These are phyloP conservation scores for Phytophthora rubi DNA, from an alignment of 352 stramenopile genomes.

Conservation along the genomic window DNA sequence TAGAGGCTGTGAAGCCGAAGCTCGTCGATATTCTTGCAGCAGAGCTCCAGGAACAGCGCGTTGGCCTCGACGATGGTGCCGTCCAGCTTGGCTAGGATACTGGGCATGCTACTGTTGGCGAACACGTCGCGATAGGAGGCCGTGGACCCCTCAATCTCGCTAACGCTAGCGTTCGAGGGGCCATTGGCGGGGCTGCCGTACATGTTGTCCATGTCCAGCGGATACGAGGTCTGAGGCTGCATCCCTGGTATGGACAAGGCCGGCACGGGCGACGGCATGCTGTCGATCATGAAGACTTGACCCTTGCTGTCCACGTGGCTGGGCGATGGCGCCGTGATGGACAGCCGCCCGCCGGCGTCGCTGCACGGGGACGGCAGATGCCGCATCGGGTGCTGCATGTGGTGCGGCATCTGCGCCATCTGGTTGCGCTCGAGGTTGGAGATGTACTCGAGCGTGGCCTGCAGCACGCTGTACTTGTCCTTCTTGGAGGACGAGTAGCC, in stretches of 20 bases:
- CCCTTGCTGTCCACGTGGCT: conserved; percentile 42
- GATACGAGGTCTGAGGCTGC: conserved; percentile 54
- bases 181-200: conserved; percentile 25
- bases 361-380: conserved; percentile 44
- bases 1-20: conserved; percentile 80
- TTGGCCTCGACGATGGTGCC: conserved; percentile 85
- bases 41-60: conserved; percentile 76
- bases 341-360: conserved; percentile 40
- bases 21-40: conserved; percentile 83
- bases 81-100: conserved; percentile 76
- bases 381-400: conserved; percentile 34
- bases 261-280: conserved; percentile 74
- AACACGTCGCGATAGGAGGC: conserved; percentile 82
- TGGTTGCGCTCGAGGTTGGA: conserved; percentile 75
- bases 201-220: conserved; percentile 68
- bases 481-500: conserved; percentile 84
- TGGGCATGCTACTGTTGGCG: conserved; percentile 79
- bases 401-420: conserved; percentile 32
- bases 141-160: conserved; percentile 66
- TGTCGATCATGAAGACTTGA: conserved; percentile 80
- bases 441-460: conserved; percentile 88
- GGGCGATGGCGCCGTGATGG: conserved; percentile 58
- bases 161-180: conserved; percentile 32
- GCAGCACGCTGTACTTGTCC: conserved; percentile 87
- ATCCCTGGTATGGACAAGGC: conserved; percentile 72